Base-by-base conservation (phyloP, 2,329 filamentous ascomycete species). In the Penicillium thymicola region DNA sequence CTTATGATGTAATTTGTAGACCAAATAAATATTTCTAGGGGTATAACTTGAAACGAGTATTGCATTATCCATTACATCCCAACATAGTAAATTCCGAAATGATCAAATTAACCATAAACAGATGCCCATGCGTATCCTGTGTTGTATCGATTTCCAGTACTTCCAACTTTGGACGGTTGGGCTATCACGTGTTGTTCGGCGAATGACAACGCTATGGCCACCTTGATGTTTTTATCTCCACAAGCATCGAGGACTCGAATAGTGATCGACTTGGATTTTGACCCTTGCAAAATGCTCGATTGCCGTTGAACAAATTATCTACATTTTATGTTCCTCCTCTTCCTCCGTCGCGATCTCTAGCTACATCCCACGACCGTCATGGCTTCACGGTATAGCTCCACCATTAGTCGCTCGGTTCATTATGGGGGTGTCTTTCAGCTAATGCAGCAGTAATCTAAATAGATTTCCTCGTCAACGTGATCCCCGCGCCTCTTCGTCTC, bases 401-500 rank as follows among this genome's bases (percentile, higher is more conserved):
- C 28, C 43, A 11, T 38, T 11, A 18, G 27, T 23, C 30, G 43
- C 51, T 58, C 51, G 50, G 43, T 44, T 45, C 16, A 30, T 44
- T 50, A 51, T 40, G 8, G 7, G 7, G 18, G 10, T 25, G 11
- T 30, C 44, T 23, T 42, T 44, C 49, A 53, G n/a, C 58, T 52
- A 11, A 51, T 43, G 28, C 14, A 30, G n/a, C 10, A 25, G 14
- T 25, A 10, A 40, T 41, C 11, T 13, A 14, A 32, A 51, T 59
- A 89, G 88, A 78, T 90, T 89, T 73, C 81, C 84, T 65, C 76
- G 81, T 66, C 88, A 91, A 78, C 73, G 74, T 54, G 74, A 77
- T 83, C 88, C 78, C 81, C 90, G 78, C 82, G 85, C 68, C 80
- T 73, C 88, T 69, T 87, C 84, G 70, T 86, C 86, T 63, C 85